Base-by-base conservation (phyloP, 768 basidiomycete species). In the Podaxis sp. region DNA sequence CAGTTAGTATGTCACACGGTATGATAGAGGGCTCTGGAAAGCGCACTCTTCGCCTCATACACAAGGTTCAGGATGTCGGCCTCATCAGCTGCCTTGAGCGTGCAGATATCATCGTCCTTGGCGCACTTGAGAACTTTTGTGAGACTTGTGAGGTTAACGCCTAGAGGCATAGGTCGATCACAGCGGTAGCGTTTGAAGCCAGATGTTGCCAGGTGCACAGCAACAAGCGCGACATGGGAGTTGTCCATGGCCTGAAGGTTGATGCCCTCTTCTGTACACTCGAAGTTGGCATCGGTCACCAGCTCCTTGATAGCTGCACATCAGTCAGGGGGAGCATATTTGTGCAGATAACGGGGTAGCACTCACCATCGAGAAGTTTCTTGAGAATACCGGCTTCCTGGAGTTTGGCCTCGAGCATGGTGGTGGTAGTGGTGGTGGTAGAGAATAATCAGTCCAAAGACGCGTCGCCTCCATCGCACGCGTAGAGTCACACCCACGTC, bases 221-320 rank as follows among this genome's bases (percentile, higher is more conserved):
- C 80, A 44, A 99, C 96, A 67, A 99, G 91, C 0, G 96, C 97
- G 70, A 99, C 96, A 76, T 99, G 96, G 2, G 96, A 97, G 83
- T 98, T 99, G 80, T 99, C 97, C 96, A 99, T 99, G 3, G 96
- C 97, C 80, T 99, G 96, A 4, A 99, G 84, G 59, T 86, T 86
- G 68, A 99, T 89, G 37, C 96, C 97, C 66, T 96, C 94, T 66
- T 99, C 96, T 65, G 87, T 93, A 75, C 96, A 98, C 71, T 96
- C 92, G 69, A 99, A 97, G 76, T 99, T 99, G 72, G 95, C 96
- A 73, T 99, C 97, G 4, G 94, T 87, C 52, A 99, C 96, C 52
- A 98, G 88, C 73, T 99, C 97, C 76, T 97, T 99, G 85, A 99
- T 87, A 60, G 96, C 96, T 98, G 62, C 26, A 44, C n/a, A 61